Base-by-base conservation (phyloP, 805 yeast genomes). In the Schizosaccharomyces japonicus region DNA sequence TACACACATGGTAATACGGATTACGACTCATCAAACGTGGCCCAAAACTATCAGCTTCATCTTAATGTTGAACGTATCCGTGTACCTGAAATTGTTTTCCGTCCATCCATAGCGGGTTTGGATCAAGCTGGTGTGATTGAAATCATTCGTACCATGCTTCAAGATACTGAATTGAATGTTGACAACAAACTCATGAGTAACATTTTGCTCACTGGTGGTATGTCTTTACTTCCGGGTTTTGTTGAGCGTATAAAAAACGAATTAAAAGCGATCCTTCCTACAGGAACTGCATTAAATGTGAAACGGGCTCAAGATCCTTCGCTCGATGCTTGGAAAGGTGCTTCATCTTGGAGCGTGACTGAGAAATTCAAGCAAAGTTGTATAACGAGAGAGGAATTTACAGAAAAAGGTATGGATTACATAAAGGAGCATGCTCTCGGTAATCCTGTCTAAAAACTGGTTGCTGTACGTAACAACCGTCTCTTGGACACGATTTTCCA, bases 101-200 rank as follows among this genome's bases (percentile, higher is more conserved):
- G 87, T 59, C 98, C 99, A 5, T 71, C 78, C 6, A 83, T 90
- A 52, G 94, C 92, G 0, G 98, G 98, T 21, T 66, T 84, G 21
- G 98, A 90, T 60, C 96, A 85, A 63, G 94, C 95, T 0, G 96
- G 96, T 26, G 68, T 90, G n/a, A 58, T 72, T 23, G 96, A 90
- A 60, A 63, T 84, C 36, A 68, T 76, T 49, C 78, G 76, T 52
- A 79, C 76, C 50, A 67, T 82, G 5, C 57, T 85, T 4, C 57
- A 72, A 36, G 70, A 75, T 45, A 69, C 84, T 55, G 65, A 76
- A 21, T 73, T 73, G 27, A 63, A 70, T 1, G 80, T 76, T 4
- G 66, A 70, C 34, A 64, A 68, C 26, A 62, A 70, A 30, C 58
- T 79, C 25, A 53, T 55, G 3, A 48, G 54, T 5, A 81, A 84